phyloP scores from a whole-genome alignment of 73 alveolate species.

The Uronychia setigera region DNA sequence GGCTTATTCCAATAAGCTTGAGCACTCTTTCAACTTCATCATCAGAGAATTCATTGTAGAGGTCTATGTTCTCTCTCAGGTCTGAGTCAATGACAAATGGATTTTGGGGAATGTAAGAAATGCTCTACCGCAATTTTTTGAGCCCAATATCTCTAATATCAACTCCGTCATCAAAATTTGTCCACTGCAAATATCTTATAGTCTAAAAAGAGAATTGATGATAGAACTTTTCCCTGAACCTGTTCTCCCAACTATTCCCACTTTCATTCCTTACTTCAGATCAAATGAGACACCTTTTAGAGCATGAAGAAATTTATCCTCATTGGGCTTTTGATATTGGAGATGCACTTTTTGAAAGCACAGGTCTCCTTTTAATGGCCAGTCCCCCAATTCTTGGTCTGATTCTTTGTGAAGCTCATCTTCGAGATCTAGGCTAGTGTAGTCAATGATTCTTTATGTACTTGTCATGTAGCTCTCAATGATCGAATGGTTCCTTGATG shows the following conservation, averaged over 20 bases:
- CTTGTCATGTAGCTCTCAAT: conserved; percentile 20
- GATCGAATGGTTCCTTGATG: background rate
- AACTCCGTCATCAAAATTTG: conserved; percentile 67
- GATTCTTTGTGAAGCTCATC: conserved; percentile 16
- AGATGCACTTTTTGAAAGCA: background rate
- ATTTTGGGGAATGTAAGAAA: conserved; percentile 79
- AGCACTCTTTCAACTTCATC: conserved; percentile 5
- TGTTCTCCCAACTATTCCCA: conserved; percentile 69
- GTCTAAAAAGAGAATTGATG: conserved; percentile 62
- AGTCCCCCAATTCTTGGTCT: conserved; percentile 48
- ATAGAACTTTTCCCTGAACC: conserved; percentile 79
- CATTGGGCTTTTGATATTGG: background rate
- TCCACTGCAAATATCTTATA: conserved; percentile 70
- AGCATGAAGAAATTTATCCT: no score
- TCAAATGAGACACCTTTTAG: no score
- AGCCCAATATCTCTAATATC: conserved; percentile 66
- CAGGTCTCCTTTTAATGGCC: conserved; percentile 72
- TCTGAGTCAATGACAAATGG: conserved; percentile 75
- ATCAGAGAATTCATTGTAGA: conserved; percentile 49
- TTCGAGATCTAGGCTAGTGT: conserved; percentile 23
- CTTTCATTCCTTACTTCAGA: no score
- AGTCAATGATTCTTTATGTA: conserved; percentile 19
- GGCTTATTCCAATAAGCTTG: conserved; percentile 63
- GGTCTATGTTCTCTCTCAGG: conserved; percentile 83
- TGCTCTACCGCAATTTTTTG: conserved; percentile 59